phyloP scores from a whole-genome alignment of 2,329 filamentous ascomycete species.

The Colletotrichum australisinense region DNA sequence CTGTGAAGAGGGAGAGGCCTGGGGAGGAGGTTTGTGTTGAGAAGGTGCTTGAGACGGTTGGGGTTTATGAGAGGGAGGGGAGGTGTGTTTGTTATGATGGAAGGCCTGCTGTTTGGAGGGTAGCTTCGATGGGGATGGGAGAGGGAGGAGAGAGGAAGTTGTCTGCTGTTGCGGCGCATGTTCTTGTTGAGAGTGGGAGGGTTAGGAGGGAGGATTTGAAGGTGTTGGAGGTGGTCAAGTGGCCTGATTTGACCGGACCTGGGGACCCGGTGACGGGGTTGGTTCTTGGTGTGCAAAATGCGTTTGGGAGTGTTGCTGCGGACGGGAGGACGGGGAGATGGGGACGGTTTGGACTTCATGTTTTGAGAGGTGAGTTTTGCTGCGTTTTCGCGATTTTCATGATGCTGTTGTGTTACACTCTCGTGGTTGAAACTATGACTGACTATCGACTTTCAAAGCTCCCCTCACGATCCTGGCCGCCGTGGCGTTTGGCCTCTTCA shows the following conservation, averaged over 20 bases:
- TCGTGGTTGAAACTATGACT: neutral
- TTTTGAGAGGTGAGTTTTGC: slow-evolving; percentile 22
- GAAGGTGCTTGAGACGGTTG: neutral
- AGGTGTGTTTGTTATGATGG: slow-evolving; percentile 10
- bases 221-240: slow-evolving; percentile 22
- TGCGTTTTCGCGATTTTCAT: neutral
- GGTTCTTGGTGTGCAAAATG: neutral
- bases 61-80: slow-evolving; percentile 17
- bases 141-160: neutral
- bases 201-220: slow-evolving; percentile 14
- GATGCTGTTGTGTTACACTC: neutral
- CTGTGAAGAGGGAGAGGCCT: slow-evolving; percentile 8
- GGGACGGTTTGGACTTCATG: slow-evolving; percentile 3
- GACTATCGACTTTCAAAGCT: neutral
- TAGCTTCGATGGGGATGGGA: neutral
- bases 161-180: slow-evolving; percentile 26
- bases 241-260: slow-evolving; percentile 29
- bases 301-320: neutral
- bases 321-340: neutral
- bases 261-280: slow-evolving; percentile 29
- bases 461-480: slow-evolving; percentile 24
- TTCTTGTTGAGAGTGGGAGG: slow-evolving; percentile 14
- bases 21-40: slow-evolving; percentile 26
- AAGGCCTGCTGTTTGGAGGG: slow-evolving; percentile 25
- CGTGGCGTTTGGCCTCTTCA: slow-evolving; percentile 27